Conservation (phyloP, 2,329 filamentous ascomycete genomes). For the Phaeoacremonium minimum region DNA sequence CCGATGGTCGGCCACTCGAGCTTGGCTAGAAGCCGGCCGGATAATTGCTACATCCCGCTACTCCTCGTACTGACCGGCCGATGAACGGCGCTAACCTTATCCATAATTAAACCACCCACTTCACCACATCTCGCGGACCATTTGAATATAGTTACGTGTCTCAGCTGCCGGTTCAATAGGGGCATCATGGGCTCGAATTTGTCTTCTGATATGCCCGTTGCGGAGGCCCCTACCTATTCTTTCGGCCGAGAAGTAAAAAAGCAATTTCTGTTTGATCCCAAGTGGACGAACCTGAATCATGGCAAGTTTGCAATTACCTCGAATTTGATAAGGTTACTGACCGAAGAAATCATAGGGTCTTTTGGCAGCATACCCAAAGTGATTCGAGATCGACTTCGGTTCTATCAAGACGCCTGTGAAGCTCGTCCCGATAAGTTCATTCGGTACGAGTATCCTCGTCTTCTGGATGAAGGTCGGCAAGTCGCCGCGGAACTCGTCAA, state of each 20-base stretch:
- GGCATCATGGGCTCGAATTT: background rate
- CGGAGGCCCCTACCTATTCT: constrained; percentile 3
- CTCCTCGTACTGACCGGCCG: no score
- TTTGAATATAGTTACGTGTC: no score
- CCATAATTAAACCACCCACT: no score
- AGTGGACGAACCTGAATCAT: constrained; percentile 75
- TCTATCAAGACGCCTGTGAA: constrained; percentile 66
- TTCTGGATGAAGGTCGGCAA: constrained; percentile 60
- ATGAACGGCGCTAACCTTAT: no score
- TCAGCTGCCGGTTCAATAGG: no score
- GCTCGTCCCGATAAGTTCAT: constrained; percentile 71
- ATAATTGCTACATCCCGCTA: no score
- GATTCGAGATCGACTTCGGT: constrained; percentile 54
- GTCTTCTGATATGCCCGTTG: no score
- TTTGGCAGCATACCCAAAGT: constrained; percentile 70
- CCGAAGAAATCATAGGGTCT: no score
- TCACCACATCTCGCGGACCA: no score
- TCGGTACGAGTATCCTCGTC: constrained; percentile 58
- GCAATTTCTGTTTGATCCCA: constrained; percentile 65
- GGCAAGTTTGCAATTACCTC: constrained; percentile 47
- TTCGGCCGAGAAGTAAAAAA: constrained; percentile 43
- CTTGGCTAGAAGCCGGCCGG: no score
- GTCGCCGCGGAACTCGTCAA: constrained; percentile 65
- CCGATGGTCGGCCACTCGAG: no score
- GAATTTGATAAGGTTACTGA: no score